phyloP scores from a whole-genome alignment of 345 rosid genomes.

The Populus pruinosa region DNA sequence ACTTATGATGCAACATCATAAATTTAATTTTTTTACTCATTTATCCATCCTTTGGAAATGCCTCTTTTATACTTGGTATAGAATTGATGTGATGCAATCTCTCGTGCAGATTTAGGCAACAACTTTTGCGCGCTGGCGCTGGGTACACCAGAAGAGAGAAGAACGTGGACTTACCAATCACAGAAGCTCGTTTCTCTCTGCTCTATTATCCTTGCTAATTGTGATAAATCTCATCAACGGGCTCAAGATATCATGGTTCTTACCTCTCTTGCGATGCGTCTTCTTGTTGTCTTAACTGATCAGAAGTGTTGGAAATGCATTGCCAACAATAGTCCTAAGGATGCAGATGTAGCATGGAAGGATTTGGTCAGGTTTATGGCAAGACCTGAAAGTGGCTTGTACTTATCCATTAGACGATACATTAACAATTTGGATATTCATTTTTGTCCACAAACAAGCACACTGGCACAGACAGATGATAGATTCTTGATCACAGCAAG shows the following conservation, averaged over 20 bases:
- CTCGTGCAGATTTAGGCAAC: slow-evolving; percentile 52
- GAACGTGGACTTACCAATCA: slow-evolving; percentile 62
- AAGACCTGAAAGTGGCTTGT: slow-evolving; percentile 61
- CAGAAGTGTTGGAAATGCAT: slow-evolving; percentile 62
- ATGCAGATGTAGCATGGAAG: slow-evolving; percentile 56
- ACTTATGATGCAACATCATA: no score
- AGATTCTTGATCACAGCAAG: slow-evolving; percentile 72
- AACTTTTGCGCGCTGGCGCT: slow-evolving; percentile 63
- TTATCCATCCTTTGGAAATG: no score
- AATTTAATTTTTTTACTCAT: no score
- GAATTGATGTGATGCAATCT: slow-evolving; percentile 11
- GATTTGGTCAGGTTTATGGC: slow-evolving; percentile 61
- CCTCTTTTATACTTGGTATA: background rate
- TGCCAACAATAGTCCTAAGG: slow-evolving; percentile 33
- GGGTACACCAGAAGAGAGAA: slow-evolving; percentile 63
- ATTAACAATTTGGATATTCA: slow-evolving; percentile 43
- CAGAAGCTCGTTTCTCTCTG: slow-evolving; percentile 62
- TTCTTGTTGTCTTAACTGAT: slow-evolving; percentile 69
- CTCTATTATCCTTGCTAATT: slow-evolving; percentile 56
- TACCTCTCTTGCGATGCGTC: slow-evolving; percentile 58
- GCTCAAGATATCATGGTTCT: slow-evolving; percentile 46
- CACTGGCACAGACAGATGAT: slow-evolving; percentile 49
- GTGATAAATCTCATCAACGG: slow-evolving; percentile 37
- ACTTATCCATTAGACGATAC: slow-evolving; percentile 58
- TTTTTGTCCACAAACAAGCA: slow-evolving; percentile 22